Evolutionary conservation across 345 rosid species (phyloP).

Genomic region (Linum usitatissimum): DNA sequence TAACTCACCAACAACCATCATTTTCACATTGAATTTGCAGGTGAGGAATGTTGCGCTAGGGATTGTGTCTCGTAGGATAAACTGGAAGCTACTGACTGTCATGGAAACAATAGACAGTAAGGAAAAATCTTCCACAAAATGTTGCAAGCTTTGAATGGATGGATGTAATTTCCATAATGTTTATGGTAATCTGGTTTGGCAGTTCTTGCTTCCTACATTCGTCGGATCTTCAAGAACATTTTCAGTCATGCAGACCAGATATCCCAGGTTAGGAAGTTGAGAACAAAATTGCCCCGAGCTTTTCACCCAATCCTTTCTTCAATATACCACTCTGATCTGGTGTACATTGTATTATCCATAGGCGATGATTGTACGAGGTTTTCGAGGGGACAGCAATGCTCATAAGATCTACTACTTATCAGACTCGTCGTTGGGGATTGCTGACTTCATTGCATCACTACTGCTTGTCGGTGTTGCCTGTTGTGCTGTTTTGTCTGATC

Average conservation of each 20-base stretch:
- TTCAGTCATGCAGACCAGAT: conserved; percentile 89
- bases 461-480: conserved; percentile 53
- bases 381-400: conserved; percentile 64
- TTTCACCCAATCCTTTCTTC: background rate
- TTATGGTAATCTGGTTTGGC: conserved; percentile 15
- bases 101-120: conserved; percentile 81
- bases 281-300: too few relatives aligned
- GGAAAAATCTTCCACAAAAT: conserved; percentile 5
- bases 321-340: background rate
- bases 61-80: conserved; percentile 83
- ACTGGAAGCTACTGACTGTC: conserved; percentile 67
- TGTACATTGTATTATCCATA: conserved; percentile 16
- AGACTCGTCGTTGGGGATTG: conserved; percentile 36
- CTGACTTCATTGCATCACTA: conserved; percentile 48
- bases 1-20: background rate
- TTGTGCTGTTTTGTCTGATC: conserved; percentile 58
- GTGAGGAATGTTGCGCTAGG: conserved; percentile 80
- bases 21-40: conserved; percentile 22
- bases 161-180: conserved; percentile 2
- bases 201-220: conserved; percentile 76
- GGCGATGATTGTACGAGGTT: conserved; percentile 99
- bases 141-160: background rate
- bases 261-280: conserved; percentile 52
- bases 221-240: conserved; percentile 81
- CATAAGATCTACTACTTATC: conserved; percentile 60